A percentile compares a stretch with the other conserved stretches of the same genome.
Conservation (phyloP, 140 eudicot genomes). For the Anethum foeniculum region DNA sequence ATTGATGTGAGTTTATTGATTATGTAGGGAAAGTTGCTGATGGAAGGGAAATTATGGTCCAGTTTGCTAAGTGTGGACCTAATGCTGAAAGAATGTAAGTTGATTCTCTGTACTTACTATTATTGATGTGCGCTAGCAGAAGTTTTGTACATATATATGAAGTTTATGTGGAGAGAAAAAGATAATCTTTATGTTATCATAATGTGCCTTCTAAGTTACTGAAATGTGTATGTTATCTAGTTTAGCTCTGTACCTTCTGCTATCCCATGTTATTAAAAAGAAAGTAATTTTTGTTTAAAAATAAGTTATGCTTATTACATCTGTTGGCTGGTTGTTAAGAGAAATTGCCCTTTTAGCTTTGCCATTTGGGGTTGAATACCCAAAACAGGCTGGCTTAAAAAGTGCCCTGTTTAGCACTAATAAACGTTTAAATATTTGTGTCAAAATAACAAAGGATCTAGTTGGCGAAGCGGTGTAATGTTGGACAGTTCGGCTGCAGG, state of each 20-base stretch:
- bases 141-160: not conserved
- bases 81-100: slow-evolving; percentile 93
- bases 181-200: not conserved
- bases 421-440: not conserved
- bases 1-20: not conserved
- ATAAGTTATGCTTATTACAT: not conserved
- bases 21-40: slow-evolving; percentile 77
- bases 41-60: slow-evolving; percentile 99
- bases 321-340: not conserved
- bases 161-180: not conserved
- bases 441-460: not conserved
- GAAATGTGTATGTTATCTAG: too few species aligned
- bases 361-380: too few species aligned
- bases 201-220: not conserved
- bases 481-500: not conserved
- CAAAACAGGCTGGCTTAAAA: too few species aligned
- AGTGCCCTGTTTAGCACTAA: not conserved
- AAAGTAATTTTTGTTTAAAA: not conserved
- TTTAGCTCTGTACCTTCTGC: not conserved
- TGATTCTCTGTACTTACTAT: not conserved
- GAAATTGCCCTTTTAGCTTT: not conserved
- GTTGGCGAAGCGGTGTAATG: not conserved
- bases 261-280: not conserved
- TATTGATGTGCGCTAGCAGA: too few species aligned
- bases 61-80: slow-evolving; percentile 93